These are phyloP conservation scores for Brassica nigra DNA, from an alignment of 345 rosid species.

Conservation along the genomic window DNA sequence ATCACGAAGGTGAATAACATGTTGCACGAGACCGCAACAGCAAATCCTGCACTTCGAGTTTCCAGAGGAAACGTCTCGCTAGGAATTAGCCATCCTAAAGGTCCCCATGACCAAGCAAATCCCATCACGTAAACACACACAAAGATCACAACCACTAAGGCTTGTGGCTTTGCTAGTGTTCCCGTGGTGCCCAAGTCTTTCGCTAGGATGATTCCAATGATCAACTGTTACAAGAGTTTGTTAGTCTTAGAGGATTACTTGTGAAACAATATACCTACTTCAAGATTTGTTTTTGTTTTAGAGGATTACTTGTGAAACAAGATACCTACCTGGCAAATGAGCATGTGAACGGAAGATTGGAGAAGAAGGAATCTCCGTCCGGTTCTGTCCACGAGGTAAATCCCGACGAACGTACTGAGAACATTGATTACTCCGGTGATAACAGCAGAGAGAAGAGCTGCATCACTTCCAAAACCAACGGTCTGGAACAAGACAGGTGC, in stretches of 20 bases:
- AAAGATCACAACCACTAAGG: neutral
- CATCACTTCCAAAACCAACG: neutral
- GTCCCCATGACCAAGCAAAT: neutral
- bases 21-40: neutral
- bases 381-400: neutral
- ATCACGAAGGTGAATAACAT: neutral
- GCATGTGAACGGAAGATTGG: neutral
- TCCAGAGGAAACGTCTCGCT: neutral
- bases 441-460: neutral
- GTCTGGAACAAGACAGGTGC: neutral
- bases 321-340: neutral
- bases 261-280: neutral
- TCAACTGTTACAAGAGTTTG: neutral
- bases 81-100: neutral
- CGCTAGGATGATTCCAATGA: neutral
- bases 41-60: neutral
- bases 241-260: neutral
- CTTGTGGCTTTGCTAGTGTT: neutral
- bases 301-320: neutral
- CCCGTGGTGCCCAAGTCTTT: neutral
- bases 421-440: neutral
- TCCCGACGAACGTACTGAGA: neutral
- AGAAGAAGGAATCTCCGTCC: neutral
- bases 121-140: neutral
- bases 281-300: neutral